Percentiles rank a stretch among this genome's conserved stretches.
These are phyloP conservation scores for Wickerhamomyces queroliae DNA, from an alignment of 805 yeast genomes.

Conservation along the genomic window DNA sequence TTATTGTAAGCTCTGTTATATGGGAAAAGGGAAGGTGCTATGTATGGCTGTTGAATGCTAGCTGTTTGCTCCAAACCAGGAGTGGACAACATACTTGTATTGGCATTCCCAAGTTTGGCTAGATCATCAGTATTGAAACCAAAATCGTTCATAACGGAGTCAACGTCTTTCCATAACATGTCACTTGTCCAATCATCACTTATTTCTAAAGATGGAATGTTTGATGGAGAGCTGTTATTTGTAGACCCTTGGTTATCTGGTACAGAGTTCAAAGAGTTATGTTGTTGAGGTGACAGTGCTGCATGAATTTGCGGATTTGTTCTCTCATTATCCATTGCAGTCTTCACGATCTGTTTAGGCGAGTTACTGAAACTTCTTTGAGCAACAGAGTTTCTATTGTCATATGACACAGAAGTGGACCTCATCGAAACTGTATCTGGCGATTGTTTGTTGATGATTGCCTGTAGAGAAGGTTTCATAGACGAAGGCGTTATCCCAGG, in stretches of 20 bases:
- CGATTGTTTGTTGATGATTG: slow-evolving; percentile 11
- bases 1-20: not conserved
- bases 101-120: slow-evolving; percentile 5
- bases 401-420: too few relatives aligned
- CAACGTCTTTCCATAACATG: slow-evolving; percentile 68
- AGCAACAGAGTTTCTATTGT: too few relatives aligned
- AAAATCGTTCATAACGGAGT: slow-evolving; percentile 84
- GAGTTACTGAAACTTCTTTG: too few relatives aligned
- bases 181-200: slow-evolving; percentile 39
- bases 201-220: slow-evolving; percentile 25
- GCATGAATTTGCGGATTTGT: slow-evolving; percentile 1
- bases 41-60: too few relatives aligned
- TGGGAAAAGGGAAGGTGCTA: not conserved
- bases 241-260: not conserved
- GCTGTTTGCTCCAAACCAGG: too few relatives aligned
- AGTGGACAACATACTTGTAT: too few relatives aligned
- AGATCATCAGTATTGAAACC: slow-evolving; percentile 62
- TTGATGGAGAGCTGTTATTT: slow-evolving; percentile 13
- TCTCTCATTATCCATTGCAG: too few relatives aligned
- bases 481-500: slow-evolving; percentile 4
- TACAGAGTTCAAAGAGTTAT: not conserved
- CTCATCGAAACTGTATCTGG: too few relatives aligned
- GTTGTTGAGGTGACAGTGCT: not conserved
- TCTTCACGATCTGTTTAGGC: too few relatives aligned
- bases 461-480: slow-evolving; percentile 8